A percentile compares a stretch with the other conserved stretches of the same genome.
Evolutionary conservation across 352 stramenopile genomes (phyloP).

Genomic region (Phytophthora cactorum): DNA sequence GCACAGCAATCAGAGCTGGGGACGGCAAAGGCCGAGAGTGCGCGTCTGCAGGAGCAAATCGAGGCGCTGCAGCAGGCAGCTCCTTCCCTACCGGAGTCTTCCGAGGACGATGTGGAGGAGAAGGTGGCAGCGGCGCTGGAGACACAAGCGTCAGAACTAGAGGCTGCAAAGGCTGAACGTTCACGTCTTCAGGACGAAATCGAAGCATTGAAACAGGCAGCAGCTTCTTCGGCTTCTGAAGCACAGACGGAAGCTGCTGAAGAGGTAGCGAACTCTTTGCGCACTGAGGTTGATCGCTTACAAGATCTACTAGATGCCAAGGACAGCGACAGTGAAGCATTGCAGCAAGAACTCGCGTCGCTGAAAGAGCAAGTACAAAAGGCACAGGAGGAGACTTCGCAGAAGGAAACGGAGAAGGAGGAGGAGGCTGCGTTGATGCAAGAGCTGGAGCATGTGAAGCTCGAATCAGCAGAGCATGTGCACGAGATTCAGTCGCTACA

Average conservation of each 20-base stretch:
- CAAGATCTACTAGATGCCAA: conserved; percentile 22
- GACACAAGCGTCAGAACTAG: conserved; percentile 17
- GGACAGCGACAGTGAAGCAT: conserved; percentile 22
- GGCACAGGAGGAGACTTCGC: conserved; percentile 11
- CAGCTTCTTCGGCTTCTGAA: conserved; percentile 6
- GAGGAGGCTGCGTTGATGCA: conserved; percentile 46
- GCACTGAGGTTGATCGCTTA: conserved; percentile 24
- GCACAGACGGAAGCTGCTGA: conserved; percentile 14
- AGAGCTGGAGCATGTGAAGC: conserved; percentile 69
- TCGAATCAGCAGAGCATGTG: conserved; percentile 52
- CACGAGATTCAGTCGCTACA: conserved; percentile 54
- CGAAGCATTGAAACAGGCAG: conserved; percentile 17
- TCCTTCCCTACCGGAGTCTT: not conserved
- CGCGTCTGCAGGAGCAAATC: conserved; percentile 28
- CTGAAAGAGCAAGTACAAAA: conserved; percentile 35
- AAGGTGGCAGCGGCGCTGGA: conserved; percentile 11
- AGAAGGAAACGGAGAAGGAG: conserved; percentile 15
- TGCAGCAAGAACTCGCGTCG: conserved; percentile 37
- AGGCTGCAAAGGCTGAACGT: conserved; percentile 22
- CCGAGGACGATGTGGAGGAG: conserved; percentile 13
- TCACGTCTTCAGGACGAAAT: conserved; percentile 23
- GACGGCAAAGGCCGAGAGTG: conserved; percentile 22
- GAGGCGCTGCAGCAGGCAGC: conserved; percentile 12
- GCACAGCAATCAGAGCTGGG: conserved; percentile 21
- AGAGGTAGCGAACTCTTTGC: conserved; percentile 21